Evolutionary conservation across 129 eudicot species (phyloP).

Genomic region (Ambrosia trifida): DNA sequence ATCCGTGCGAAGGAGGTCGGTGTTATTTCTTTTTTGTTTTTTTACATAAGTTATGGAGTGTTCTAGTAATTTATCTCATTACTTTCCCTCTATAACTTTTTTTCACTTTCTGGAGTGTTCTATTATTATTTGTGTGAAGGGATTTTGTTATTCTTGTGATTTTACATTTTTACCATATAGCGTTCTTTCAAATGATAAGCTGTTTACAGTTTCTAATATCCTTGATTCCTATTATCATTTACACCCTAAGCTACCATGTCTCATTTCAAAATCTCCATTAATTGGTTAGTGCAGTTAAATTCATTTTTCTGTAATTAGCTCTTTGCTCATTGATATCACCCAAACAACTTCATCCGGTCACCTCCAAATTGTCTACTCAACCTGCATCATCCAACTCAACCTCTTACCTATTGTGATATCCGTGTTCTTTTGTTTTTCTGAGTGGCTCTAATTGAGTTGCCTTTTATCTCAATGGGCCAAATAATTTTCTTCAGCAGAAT

Average conservation of each 20-base stretch:
- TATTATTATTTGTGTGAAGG: neutral
- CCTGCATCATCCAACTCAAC: conserved; percentile 1
- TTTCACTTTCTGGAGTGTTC: neutral
- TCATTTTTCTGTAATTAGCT: neutral
- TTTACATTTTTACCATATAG: neutral
- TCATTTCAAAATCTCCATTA: neutral
- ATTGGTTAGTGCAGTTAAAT: neutral
- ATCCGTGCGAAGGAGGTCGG: conserved; percentile 85
- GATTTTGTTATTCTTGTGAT: neutral
- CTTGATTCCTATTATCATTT: neutral
- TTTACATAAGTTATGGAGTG: neutral
- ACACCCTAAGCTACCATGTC: neutral
- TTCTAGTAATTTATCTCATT: neutral
- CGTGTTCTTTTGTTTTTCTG: neutral
- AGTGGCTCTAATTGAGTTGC: neutral
- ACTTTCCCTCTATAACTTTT: neutral
- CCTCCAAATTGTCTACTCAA: neutral
- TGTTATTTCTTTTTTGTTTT: conserved; percentile 4
- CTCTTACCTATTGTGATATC: neutral
- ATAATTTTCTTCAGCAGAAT: neutral
- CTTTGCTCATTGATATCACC: neutral
- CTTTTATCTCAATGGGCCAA: neutral
- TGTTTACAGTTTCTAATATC: neutral
- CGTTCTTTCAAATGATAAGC: neutral
- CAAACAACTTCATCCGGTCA: neutral